These are phyloP conservation scores for Chenopodium formosanum DNA, from an alignment of 148 eudicot genomes.

Conservation along the genomic window DNA sequence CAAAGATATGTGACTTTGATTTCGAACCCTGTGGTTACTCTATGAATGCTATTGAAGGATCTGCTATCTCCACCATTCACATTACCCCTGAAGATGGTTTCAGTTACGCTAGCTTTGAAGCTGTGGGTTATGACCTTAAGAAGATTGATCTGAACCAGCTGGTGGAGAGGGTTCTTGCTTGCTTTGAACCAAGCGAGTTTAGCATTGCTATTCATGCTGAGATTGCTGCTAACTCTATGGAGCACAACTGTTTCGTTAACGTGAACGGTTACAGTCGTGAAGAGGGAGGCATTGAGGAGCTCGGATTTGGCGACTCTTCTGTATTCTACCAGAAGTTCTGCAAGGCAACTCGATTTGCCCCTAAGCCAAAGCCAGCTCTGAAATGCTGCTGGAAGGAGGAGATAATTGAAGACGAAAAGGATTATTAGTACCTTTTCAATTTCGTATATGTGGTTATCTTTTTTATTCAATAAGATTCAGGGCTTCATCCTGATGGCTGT, in stretches of 20 bases:
- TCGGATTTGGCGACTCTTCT: conserved; percentile 55
- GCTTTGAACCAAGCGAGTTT: conserved; percentile 71
- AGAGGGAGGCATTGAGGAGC: conserved; percentile 50
- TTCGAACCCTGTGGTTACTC: conserved; percentile 96
- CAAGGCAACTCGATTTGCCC: conserved; percentile 28
- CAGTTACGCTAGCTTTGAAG: conserved; percentile 90
- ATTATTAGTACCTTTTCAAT: conserved; percentile 28
- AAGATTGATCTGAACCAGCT: conserved; percentile 34
- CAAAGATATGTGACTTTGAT: conserved; percentile 73
- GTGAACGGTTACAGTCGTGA: conserved; percentile 48
- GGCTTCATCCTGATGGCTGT: conserved; percentile 15
- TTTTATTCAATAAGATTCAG: conserved; percentile 4
- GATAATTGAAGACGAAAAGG: conserved; percentile 50
- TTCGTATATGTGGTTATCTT: not conserved
- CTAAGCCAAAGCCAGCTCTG: conserved; percentile 48
- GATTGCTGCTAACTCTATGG: conserved; percentile 32
- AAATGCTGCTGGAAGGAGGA: conserved; percentile 62
- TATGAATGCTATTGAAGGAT: conserved; percentile 81
- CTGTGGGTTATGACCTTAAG: conserved; percentile 61
- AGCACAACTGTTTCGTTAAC: conserved; percentile 33
- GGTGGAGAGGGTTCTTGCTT: conserved; percentile 66
- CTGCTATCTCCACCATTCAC: conserved; percentile 78
- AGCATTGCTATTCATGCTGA: conserved; percentile 68
- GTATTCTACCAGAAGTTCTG: conserved; percentile 71
- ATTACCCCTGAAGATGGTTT: conserved; percentile 90